Evolutionary conservation across 2,329 filamentous ascomycete species (phyloP).

Genomic region (Stemphylium vesicarium): DNA sequence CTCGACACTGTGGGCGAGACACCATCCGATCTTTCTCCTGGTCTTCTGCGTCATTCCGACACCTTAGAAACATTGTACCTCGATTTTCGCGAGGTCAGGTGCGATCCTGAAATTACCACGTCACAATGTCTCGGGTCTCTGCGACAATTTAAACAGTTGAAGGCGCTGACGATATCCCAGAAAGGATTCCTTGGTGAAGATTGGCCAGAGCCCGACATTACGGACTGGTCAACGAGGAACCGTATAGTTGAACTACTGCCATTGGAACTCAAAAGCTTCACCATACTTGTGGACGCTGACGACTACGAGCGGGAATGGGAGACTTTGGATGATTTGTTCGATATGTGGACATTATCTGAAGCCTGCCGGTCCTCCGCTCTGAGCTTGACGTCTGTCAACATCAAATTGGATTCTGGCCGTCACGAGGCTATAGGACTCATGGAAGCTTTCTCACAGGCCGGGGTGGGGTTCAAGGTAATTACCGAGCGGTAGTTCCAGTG

Average conservation of each 20-base stretch:
- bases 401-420: background rate
- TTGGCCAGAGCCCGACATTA: conserved; percentile 1
- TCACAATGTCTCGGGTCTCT: conserved; percentile 16
- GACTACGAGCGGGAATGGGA: background rate
- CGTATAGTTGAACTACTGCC: conserved; percentile 21
- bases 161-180: conserved; percentile 20
- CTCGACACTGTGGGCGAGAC: background rate
- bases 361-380: conserved; percentile 7
- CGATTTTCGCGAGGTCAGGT: conserved; percentile 18
- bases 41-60: conserved; percentile 16
- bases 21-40: conserved; percentile 14
- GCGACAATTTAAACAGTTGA: conserved; percentile 12
- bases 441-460: conserved; percentile 1
- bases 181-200: conserved; percentile 8
- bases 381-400: background rate
- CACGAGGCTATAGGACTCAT: background rate
- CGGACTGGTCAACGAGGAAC: background rate
- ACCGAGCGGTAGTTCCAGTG: background rate
- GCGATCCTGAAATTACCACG: background rate
- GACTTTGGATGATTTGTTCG: conserved; percentile 1
- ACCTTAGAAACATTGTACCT: conserved; percentile 26
- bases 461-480: background rate
- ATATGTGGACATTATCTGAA: conserved; percentile 9
- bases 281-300: conserved; percentile 5
- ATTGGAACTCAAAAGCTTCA: conserved; percentile 11